A percentile compares a stretch with the other conserved stretches of the same genome.
These are phyloP conservation scores for Fusarium devonianum DNA, from an alignment of 2,329 filamentous ascomycete species.

Conservation along the genomic window DNA sequence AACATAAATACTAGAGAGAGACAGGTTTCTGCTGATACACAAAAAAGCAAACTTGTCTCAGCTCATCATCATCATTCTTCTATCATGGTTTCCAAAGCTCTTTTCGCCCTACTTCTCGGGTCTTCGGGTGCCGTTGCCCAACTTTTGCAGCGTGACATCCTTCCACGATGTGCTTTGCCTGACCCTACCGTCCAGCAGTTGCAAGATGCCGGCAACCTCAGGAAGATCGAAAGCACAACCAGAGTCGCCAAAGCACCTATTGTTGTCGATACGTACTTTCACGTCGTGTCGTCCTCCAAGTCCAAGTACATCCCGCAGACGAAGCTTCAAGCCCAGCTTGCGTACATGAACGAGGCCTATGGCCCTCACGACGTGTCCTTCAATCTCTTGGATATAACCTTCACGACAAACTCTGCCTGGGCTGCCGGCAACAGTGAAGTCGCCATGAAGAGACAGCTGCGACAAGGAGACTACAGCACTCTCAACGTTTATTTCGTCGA, in stretches of 20 bases:
- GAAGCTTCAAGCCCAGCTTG: conserved; percentile 47
- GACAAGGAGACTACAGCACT: conserved; percentile 53
- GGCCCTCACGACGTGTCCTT: conserved; percentile 54
- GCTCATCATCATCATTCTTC: not conserved
- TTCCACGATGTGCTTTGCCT: conserved; percentile 20
- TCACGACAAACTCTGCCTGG: conserved; percentile 58
- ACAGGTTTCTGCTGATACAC: too few relatives aligned
- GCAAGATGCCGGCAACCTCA: conserved; percentile 6
- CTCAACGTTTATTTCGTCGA: conserved; percentile 48
- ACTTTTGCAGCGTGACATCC: conserved; percentile 1
- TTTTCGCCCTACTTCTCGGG: conserved; percentile 16
- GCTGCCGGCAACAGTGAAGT: conserved; percentile 50
- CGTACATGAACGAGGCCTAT: conserved; percentile 55
- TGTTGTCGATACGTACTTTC: conserved; percentile 35
- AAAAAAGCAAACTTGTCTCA: too few relatives aligned
- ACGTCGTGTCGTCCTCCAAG: conserved; percentile 34
- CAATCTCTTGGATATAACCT: conserved; percentile 51
- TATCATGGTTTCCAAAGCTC: conserved; percentile 26
- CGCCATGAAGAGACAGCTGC: conserved; percentile 55
- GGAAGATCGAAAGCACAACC: conserved; percentile 14
- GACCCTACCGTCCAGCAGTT: conserved; percentile 25
- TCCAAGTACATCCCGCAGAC: conserved; percentile 33
- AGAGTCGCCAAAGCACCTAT: conserved; percentile 17
- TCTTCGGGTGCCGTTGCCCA: conserved; percentile 14
- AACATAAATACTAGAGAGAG: too few relatives aligned